Percentiles rank a stretch among this genome's conserved stretches.
These are phyloP conservation scores for Funneliformis geosporum DNA, from an alignment of 192 early-diverging fungal species.

Conservation along the genomic window DNA sequence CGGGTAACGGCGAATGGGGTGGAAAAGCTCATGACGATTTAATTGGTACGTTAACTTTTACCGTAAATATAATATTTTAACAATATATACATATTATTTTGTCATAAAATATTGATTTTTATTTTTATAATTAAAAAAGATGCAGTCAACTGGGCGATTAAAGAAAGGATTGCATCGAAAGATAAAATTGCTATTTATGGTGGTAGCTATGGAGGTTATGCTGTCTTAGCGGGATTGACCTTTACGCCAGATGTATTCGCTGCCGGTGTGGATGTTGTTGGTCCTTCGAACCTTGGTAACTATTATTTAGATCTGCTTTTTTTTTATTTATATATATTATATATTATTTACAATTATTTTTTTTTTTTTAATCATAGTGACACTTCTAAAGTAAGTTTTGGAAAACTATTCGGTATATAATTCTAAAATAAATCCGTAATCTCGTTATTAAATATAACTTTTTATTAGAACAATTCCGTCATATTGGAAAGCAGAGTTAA, in stretches of 20 bases:
- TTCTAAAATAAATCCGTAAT: too few species aligned
- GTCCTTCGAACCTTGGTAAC: constrained; percentile 42
- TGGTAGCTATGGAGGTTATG: constrained; percentile 45
- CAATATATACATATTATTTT: too few species aligned
- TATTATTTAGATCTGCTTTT: constrained; percentile 37
- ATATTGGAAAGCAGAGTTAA: constrained; percentile 34
- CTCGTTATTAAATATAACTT: too few species aligned
- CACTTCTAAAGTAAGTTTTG: too few species aligned
- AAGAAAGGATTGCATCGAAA: constrained; percentile 32
- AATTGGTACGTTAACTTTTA: constrained; percentile 25
- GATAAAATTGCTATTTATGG: constrained; percentile 47
- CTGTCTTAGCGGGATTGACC: constrained; percentile 44
- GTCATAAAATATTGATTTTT: not conserved
- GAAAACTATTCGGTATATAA: too few species aligned
- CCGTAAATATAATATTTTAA: not conserved
- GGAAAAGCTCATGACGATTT: constrained; percentile 45
- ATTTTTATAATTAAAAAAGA: constrained; percentile 14
- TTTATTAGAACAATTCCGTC: too few species aligned
- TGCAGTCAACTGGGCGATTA: constrained; percentile 43
- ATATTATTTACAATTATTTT: too few species aligned
- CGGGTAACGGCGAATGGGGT: constrained; percentile 38
- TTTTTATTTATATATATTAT: too few species aligned
- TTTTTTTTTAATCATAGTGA: too few species aligned
- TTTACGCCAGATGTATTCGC: constrained; percentile 47
- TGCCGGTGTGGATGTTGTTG: constrained; percentile 45